phyloP scores from a whole-genome alignment of 768 basidiomycete genomes.

The Pleurotus eryngii region DNA sequence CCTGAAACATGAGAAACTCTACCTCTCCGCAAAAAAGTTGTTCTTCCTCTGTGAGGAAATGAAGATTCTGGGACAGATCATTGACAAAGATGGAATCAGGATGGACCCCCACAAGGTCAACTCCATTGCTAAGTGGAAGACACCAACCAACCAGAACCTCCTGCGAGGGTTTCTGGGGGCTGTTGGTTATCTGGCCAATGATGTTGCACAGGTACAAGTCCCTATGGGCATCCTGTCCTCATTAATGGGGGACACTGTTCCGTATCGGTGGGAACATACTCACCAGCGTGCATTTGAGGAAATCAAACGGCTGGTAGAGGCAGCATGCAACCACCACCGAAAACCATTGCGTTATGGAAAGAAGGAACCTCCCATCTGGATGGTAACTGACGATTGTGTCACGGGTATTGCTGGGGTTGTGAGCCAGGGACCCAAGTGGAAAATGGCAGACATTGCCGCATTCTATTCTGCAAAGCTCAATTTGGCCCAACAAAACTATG shows the following conservation, averaged over 20 bases:
- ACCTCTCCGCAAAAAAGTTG: slow-evolving; percentile 24
- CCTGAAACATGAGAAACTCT: slow-evolving; percentile 22
- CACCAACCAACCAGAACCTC: too few species aligned
- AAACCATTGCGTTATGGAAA: slow-evolving; percentile 11
- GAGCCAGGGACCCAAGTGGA: slow-evolving; percentile 14
- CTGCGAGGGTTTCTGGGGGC: too few species aligned
- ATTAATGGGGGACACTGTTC: slow-evolving; percentile 8
- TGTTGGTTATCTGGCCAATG: too few species aligned
- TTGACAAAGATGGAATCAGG: slow-evolving; percentile 16
- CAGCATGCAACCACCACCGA: not conserved
- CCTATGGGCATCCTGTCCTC: slow-evolving; percentile 9
- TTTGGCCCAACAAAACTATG: not conserved
- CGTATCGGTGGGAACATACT: slow-evolving; percentile 10
- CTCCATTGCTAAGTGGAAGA: slow-evolving; percentile 16
- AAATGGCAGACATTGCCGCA: slow-evolving; percentile 21
- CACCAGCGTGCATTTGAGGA: slow-evolving; percentile 19
- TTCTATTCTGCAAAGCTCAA: slow-evolving; percentile 20
- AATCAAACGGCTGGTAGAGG: slow-evolving; percentile 18
- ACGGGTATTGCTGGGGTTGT: slow-evolving; percentile 12
- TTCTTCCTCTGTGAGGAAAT: slow-evolving; percentile 11
- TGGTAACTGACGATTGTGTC: slow-evolving; percentile 18
- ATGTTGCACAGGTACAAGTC: too few species aligned
- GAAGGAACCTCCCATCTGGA: slow-evolving; percentile 9
- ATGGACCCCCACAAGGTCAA: slow-evolving; percentile 35
- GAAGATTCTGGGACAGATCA: slow-evolving; percentile 18